A percentile compares a stretch with the other conserved stretches of the same genome.
Evolutionary conservation across 2,329 filamentous ascomycete genomes (phyloP).

Genomic region (Xylariales sp.): DNA sequence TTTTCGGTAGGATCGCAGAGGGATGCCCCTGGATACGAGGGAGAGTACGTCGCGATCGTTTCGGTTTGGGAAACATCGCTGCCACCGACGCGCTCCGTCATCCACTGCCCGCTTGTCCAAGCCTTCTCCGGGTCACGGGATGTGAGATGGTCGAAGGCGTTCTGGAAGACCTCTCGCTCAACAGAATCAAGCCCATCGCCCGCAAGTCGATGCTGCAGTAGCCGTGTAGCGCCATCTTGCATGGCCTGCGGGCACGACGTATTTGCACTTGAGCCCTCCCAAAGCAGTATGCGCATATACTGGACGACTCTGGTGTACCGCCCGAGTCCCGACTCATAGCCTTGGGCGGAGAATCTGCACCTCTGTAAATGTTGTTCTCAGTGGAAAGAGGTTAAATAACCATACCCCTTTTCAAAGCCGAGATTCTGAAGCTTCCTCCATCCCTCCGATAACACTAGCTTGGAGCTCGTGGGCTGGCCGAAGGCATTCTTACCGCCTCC

Average conservation of each 20-base stretch:
- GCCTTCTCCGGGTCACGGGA: conserved; percentile 35
- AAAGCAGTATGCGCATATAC: conserved; percentile 38
- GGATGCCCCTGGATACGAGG: conserved; percentile 10
- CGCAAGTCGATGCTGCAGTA: conserved; percentile 26
- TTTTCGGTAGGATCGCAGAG: conserved; percentile 12
- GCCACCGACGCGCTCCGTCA: conserved; percentile 56
- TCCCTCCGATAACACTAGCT: conserved; percentile 60
- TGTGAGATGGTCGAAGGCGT: conserved; percentile 38
- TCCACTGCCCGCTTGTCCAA: conserved; percentile 61
- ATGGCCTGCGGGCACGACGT: conserved; percentile 47
- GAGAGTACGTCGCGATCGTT: conserved; percentile 38
- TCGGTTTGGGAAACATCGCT: conserved; percentile 55
- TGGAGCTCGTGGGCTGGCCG: conserved; percentile 48
- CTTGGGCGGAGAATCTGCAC: conserved; percentile 49
- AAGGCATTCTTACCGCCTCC: conserved; percentile 56
- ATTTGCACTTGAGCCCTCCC: conserved; percentile 21
- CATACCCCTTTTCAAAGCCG: conserved; percentile 48
- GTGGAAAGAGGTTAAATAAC: conserved; percentile 16
- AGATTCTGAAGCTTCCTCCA: conserved; percentile 60
- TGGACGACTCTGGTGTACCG: conserved; percentile 53
- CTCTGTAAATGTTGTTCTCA: too few species aligned
- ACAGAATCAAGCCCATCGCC: conserved; percentile 13
- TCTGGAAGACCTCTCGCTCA: conserved; percentile 27
- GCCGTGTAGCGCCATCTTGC: conserved; percentile 42
- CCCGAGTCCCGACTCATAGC: conserved; percentile 50